These are phyloP conservation scores for Tolypocladium cylindrosporum DNA, from an alignment of 2,329 filamentous ascomycete genomes.

Conservation along the genomic window DNA sequence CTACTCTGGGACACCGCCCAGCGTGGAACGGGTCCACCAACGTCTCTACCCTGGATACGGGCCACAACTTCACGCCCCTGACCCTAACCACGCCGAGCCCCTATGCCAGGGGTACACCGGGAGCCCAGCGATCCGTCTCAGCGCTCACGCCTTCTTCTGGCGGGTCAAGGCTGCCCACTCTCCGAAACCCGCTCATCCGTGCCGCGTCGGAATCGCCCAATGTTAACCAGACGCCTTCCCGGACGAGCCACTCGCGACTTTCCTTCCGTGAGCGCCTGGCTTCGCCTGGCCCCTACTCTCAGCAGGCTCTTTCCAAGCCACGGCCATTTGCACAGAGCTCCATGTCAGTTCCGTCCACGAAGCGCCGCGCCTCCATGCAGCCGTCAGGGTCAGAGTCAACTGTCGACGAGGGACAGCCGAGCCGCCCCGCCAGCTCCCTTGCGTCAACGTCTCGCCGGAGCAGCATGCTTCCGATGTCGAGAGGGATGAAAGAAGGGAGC, in stretches of 20 bases:
- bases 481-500: constrained; percentile 18
- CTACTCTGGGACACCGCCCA: constrained; percentile 47
- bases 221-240: constrained; percentile 34
- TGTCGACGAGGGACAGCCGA: constrained; percentile 17
- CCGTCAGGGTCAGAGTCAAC: constrained; percentile 27
- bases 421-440: constrained; percentile 48
- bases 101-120: constrained; percentile 36
- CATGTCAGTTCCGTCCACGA: constrained; percentile 32
- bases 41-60: constrained; percentile 42
- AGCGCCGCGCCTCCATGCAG: constrained; percentile 44
- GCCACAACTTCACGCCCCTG: constrained; percentile 57
- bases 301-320: constrained; percentile 34
- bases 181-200: constrained; percentile 38
- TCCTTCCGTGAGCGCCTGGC: neutral
- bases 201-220: constrained; percentile 37
- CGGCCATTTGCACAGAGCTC: constrained; percentile 27
- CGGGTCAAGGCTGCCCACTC: constrained; percentile 35
- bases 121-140: constrained; percentile 29
- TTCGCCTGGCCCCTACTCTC: constrained; percentile 38
- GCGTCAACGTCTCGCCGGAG: constrained; percentile 36
- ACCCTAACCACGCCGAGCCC: constrained; percentile 50
- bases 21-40: constrained; percentile 65
- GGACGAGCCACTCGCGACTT: constrained; percentile 33
- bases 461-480: constrained; percentile 44
- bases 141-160: constrained; percentile 31